Conservation (phyloP, 2,329 filamentous ascomycete genomes). For the Epichloe gansuensis region DNA sequence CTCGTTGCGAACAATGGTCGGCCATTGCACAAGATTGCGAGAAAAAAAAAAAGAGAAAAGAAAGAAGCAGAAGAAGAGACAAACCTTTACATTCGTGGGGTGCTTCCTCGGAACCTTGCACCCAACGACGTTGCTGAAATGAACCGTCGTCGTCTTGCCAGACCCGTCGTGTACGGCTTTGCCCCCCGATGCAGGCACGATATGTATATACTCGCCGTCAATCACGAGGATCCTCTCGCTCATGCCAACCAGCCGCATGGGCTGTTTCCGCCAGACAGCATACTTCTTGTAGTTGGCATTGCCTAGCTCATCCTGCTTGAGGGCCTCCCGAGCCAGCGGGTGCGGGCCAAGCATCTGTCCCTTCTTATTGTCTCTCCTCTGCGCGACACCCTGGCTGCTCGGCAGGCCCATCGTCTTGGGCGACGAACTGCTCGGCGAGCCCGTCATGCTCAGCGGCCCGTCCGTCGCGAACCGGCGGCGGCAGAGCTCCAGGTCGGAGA, state of each 20-base stretch:
- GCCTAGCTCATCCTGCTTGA: slow-evolving; percentile 45
- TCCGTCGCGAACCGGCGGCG: slow-evolving; percentile 65
- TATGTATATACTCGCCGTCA: slow-evolving; percentile 77
- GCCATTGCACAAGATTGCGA: neutral
- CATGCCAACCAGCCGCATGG: slow-evolving; percentile 65
- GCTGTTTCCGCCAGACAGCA: slow-evolving; percentile 69
- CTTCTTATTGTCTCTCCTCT: slow-evolving; percentile 39
- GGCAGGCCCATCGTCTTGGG: slow-evolving; percentile 49
- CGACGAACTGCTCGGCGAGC: slow-evolving; percentile 56
- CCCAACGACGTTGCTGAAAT: slow-evolving; percentile 70
- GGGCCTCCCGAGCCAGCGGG: slow-evolving; percentile 51
- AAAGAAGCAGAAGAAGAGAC: slow-evolving; percentile 9
- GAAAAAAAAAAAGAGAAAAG: neutral
- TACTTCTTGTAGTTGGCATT: slow-evolving; percentile 59
- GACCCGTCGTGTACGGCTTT: slow-evolving; percentile 51
- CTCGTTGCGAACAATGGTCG: no score
- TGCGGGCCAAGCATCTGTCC: slow-evolving; percentile 44
- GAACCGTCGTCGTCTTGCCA: slow-evolving; percentile 66
- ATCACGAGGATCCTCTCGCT: slow-evolving; percentile 67
- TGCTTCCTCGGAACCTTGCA: slow-evolving; percentile 72
- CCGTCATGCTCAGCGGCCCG: slow-evolving; percentile 52
- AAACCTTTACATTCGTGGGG: slow-evolving; percentile 66
- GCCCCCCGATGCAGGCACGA: slow-evolving; percentile 59
- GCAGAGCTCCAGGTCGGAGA: slow-evolving; percentile 62
- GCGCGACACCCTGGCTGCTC: slow-evolving; percentile 24